These are phyloP conservation scores for Fraxinus cuspidata DNA, from an alignment of 257 asterid genomes.

Conservation along the genomic window DNA sequence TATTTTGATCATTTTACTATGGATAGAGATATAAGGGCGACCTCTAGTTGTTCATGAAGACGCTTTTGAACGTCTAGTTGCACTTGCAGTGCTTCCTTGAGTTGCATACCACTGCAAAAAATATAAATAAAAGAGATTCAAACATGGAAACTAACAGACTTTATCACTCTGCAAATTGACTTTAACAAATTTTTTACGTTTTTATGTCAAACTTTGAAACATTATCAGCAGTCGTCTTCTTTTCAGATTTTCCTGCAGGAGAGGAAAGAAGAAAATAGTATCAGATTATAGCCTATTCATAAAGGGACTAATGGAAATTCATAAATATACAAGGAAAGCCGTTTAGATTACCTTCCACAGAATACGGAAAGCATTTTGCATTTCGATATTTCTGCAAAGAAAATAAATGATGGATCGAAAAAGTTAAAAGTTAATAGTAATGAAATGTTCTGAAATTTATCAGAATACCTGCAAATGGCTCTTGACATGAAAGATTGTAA, in stretches of 20 bases:
- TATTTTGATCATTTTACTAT: background rate
- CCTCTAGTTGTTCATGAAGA: conserved; percentile 94
- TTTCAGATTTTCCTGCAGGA: conserved; percentile 59
- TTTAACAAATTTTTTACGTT: conserved; percentile 34
- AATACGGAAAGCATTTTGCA: conserved; percentile 64
- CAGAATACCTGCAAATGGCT: conserved; percentile 85
- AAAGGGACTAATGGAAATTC: background rate
- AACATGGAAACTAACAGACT: background rate
- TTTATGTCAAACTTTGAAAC: conserved; percentile 45
- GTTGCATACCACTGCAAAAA: conserved; percentile 61
- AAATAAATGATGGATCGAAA: background rate
- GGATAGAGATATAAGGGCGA: conserved; percentile 15
- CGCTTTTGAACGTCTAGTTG: conserved; percentile 78
- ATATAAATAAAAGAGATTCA: background rate
- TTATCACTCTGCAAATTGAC: background rate
- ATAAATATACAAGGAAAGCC: background rate
- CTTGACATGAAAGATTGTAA: conserved; percentile 88
- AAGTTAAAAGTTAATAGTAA: background rate
- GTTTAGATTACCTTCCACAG: conserved; percentile 60
- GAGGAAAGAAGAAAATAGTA: background rate
- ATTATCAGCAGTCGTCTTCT: conserved; percentile 31
- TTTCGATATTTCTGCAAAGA: conserved; percentile 72
- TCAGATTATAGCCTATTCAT: conserved; percentile 16
- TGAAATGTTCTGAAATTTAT: background rate
- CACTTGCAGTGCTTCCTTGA: conserved; percentile 72